Percentiles rank a stretch among this genome's conserved stretches.
Conservation (phyloP, 805 yeast genomes). For the Starmerella bacillaris region DNA sequence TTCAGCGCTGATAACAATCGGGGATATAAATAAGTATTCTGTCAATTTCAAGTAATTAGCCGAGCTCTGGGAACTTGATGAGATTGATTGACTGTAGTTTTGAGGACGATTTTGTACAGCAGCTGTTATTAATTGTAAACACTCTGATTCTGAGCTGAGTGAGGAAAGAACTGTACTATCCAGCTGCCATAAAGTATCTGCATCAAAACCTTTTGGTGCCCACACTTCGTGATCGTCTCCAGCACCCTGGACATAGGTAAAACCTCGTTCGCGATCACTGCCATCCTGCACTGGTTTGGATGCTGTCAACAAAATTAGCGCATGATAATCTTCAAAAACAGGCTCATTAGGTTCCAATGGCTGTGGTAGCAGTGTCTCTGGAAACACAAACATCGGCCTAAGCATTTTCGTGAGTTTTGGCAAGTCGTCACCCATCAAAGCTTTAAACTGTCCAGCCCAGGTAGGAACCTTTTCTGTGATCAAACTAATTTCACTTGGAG, state of each 20-base stretch:
- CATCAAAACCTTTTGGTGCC: conserved; percentile 37
- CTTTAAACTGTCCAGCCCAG: conserved; percentile 30
- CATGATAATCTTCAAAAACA: conserved; percentile 23
- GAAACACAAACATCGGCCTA: conserved; percentile 54
- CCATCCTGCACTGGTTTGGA: conserved; percentile 49
- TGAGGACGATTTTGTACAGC: too few species aligned
- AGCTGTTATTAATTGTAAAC: neutral
- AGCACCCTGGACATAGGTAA: conserved; percentile 70
- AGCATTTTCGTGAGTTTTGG: conserved; percentile 31
- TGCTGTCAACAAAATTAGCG: conserved; percentile 41
- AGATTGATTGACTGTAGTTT: too few species aligned
- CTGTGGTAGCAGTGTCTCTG: conserved; percentile 27
- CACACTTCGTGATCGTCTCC: conserved; percentile 89
- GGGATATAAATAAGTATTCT: too few species aligned
- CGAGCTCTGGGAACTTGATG: too few species aligned
- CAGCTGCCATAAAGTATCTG: conserved; percentile 38
- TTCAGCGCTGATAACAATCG: too few species aligned
- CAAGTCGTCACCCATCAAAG: conserved; percentile 25
- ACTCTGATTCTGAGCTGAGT: neutral
- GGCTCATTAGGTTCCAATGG: conserved; percentile 20
- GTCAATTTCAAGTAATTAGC: too few species aligned
- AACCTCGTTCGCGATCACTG: conserved; percentile 29
- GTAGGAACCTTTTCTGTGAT: conserved; percentile 32
- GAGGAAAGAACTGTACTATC: neutral
- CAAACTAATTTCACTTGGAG: conserved; percentile 37